Percentiles rank a stretch among this genome's conserved stretches.
Conservation (phyloP, 2,329 filamentous ascomycete genomes). For the Nigrospora sphaerica region DNA sequence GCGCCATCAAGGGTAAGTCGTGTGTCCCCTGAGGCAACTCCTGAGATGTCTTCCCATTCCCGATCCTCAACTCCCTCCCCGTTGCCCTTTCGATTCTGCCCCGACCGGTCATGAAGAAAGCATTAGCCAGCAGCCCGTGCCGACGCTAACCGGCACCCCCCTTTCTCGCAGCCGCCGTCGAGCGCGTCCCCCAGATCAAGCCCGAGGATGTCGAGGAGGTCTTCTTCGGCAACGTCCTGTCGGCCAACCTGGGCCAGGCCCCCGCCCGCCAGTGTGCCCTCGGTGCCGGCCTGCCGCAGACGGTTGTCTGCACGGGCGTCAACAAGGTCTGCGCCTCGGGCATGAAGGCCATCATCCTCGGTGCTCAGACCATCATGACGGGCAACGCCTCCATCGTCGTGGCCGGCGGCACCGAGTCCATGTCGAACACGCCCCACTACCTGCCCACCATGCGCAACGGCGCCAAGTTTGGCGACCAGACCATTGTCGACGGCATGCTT, state of each 20-base stretch:
- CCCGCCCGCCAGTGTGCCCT: conserved; percentile 92
- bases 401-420: conserved; percentile 92
- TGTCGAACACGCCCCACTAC: conserved; percentile 98
- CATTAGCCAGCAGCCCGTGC: conserved; percentile 40
- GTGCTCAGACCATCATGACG: conserved; percentile 94
- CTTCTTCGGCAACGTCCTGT: conserved; percentile 96
- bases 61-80: too few relatives aligned
- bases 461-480: conserved; percentile 89
- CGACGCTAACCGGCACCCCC: not conserved
- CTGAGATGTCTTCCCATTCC: too few relatives aligned
- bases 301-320: conserved; percentile 80
- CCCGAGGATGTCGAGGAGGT: conserved; percentile 89
- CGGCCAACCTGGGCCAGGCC: conserved; percentile 91
- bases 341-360: conserved; percentile 89
- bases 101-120: not conserved
- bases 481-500: conserved; percentile 81
- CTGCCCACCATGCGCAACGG: conserved; percentile 79
- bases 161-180: conserved; percentile 57
- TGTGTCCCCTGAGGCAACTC: not conserved
- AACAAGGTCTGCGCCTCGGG: conserved; percentile 99
- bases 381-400: conserved; percentile 90
- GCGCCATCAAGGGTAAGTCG: conserved; percentile 80
- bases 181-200: conserved; percentile 80
- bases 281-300: conserved; percentile 74
- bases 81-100: not conserved